phyloP scores from a whole-genome alignment of 345 rosid genomes.

The Anastatica hierochuntica region DNA sequence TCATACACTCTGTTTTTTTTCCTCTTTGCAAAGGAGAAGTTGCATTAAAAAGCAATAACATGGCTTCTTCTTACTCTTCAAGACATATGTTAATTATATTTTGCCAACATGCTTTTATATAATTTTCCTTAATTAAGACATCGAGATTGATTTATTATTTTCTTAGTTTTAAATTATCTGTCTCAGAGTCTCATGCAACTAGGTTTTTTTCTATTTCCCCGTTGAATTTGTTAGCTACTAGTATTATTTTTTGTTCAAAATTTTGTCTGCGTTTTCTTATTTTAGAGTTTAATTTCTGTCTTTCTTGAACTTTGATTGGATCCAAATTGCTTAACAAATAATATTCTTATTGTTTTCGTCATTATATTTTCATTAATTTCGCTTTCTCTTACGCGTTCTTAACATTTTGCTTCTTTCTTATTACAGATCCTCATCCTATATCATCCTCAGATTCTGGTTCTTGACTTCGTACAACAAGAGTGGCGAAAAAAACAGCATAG shows the following conservation, averaged over 20 bases:
- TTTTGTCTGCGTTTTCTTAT: conserved; percentile 11
- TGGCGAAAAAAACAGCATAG: conserved; percentile 26
- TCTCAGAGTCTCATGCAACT: conserved; percentile 44
- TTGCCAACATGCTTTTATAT: conserved; percentile 11
- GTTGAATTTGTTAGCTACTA: conserved; percentile 17
- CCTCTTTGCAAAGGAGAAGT: conserved; percentile 26
- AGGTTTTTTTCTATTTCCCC: conserved; percentile 24
- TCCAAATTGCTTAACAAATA: conserved; percentile 22
- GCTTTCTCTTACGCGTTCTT: too few species aligned
- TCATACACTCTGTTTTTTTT: conserved; percentile 14
- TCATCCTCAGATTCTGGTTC: conserved; percentile 16
- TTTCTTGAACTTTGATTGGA: conserved; percentile 17
- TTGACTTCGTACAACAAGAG: conserved; percentile 20
- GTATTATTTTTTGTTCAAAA: conserved; percentile 5
- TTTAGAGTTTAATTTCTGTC: conserved; percentile 22
- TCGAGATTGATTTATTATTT: background rate
- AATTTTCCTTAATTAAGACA: conserved; percentile 3
- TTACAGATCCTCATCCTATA: conserved; percentile 27
- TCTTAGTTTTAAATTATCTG: too few species aligned
- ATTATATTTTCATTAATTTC: too few species aligned
- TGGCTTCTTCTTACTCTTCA: conserved; percentile 27
- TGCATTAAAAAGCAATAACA: conserved; percentile 33
- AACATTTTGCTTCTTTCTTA: conserved; percentile 9
- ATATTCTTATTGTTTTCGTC: background rate
- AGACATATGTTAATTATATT: too few species aligned